Base-by-base conservation (phyloP, 495 filamentous ascomycete species). In the Cercophora samala region DNA sequence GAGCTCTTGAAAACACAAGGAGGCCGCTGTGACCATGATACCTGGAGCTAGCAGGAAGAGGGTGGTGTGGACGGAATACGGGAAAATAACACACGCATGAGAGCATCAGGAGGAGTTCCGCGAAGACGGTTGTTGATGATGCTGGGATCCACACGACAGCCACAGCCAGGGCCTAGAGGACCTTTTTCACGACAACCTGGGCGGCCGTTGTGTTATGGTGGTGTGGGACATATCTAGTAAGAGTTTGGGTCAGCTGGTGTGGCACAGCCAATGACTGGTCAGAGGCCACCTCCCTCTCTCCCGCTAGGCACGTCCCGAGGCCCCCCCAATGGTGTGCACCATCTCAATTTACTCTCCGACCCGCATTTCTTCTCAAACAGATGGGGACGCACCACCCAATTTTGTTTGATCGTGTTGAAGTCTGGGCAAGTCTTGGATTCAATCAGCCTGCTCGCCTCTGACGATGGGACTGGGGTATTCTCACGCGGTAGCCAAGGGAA, bases 231-330 rank as follows among this genome's bases (percentile, higher is more conserved):
- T 59, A 60, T 62, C 66, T 58, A 61, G 54, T 59, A 64, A 59
- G 55, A 60, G 52, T 70, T 29, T 29, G 4, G 71, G 66, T 72
- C 73, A 77, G 68, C 75, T 76, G 75, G 63, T 65, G 24, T 56
- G 32, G 64, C 56, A 1, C 59, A 62, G 51, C 75, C 75, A 77
- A 77, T 77, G 69, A 77, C 19, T 21, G 52, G 6, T 62, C 18
- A 56, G 62, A n/a, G 55, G 3, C 53, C 58, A 60, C 72, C 74
- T 60, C 72, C 75, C 55, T 69, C 66, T 46, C 61, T 26, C 51
- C 42, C 62, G 55, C 73, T 42, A 76, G 69, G 69, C 72, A 68
- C 66, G 63, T 74, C 74, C 74, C 74, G 74, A 73, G 72, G 59
- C 61, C 68, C 51, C 61, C 61, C 42, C 26, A 29, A n/a, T n/a